A percentile compares a stretch with the other conserved stretches of the same genome.
Evolutionary conservation across 2,329 filamentous ascomycete species (phyloP).

Genomic region (Calycina herbarum): DNA sequence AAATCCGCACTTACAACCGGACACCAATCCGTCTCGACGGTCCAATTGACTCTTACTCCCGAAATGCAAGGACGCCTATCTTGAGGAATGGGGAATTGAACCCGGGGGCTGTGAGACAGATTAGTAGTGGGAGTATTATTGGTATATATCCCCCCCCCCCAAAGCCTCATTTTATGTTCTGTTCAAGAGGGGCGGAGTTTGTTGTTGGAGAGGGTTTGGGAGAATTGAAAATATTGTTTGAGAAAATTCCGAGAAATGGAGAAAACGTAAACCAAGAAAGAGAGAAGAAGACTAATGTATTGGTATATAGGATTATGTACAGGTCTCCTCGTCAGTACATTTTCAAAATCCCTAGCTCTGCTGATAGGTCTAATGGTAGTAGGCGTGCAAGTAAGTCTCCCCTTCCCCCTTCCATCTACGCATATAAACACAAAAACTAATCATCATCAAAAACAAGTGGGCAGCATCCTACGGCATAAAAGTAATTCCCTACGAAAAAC

Average conservation of each 20-base stretch:
- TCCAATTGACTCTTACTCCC: slow-evolving; percentile 24
- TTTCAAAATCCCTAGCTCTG: slow-evolving; percentile 69
- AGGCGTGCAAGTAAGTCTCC: slow-evolving; percentile 38
- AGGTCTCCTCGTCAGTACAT: slow-evolving; percentile 61
- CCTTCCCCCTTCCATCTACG: background rate
- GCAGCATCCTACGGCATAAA: slow-evolving; percentile 53
- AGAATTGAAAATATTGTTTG: background rate
- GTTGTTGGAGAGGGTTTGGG: background rate
- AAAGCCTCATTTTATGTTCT: background rate
- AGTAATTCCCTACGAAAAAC: slow-evolving; percentile 38
- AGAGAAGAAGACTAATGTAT: background rate
- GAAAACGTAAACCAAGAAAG: background rate
- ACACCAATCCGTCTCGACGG: slow-evolving; percentile 38
- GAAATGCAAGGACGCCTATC: slow-evolving; percentile 36
- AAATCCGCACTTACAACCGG: slow-evolving; percentile 30
- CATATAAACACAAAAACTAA: slow-evolving; percentile 13
- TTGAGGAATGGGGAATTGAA: slow-evolving; percentile 27
- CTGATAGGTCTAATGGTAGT: slow-evolving; percentile 65
- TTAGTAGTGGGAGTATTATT: slow-evolving; percentile 36
- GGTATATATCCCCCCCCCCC: slow-evolving; percentile 24
- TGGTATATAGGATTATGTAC: slow-evolving; percentile 28
- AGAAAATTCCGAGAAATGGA: background rate
- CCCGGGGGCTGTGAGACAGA: slow-evolving; percentile 34
- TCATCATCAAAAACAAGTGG: slow-evolving; percentile 38
- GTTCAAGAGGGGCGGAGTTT: background rate